Conservation (phyloP, 1,284 basidiomycete species). For the Cystobasidium pallidum region DNA sequence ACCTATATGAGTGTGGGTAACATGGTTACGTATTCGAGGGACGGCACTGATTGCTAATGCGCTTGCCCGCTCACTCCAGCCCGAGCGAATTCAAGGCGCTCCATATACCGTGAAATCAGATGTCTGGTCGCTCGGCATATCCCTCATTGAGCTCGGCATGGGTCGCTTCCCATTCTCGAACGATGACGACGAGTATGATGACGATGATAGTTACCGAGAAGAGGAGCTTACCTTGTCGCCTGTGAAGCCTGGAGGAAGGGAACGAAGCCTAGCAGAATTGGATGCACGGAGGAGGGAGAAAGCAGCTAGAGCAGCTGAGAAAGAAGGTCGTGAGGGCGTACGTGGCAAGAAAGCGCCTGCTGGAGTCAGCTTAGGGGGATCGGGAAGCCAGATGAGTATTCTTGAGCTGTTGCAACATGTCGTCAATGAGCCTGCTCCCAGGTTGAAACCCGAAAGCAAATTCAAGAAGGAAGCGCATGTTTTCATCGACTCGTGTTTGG, state of each 20-base stretch:
- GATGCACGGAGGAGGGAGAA: slow-evolving; percentile 47
- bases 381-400: slow-evolving; percentile 93
- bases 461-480: slow-evolving; percentile 60
- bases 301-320: slow-evolving; percentile 29
- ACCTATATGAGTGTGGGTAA: slow-evolving; percentile 95
- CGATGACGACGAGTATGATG: slow-evolving; percentile 59
- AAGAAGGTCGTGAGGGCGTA: slow-evolving; percentile 41
- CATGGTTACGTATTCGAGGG: neutral
- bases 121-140: slow-evolving; percentile 95
- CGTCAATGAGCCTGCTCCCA: slow-evolving; percentile 91
- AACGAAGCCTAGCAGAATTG: slow-evolving; percentile 45
- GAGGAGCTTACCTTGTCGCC: slow-evolving; percentile 52
- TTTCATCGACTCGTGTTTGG: slow-evolving; percentile 63
- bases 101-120: slow-evolving; percentile 97
- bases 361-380: slow-evolving; percentile 87
- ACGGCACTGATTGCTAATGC: neutral
- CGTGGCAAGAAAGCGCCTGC: slow-evolving; percentile 71
- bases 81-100: slow-evolving; percentile 97
- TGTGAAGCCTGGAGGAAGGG: slow-evolving; percentile 46
- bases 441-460: slow-evolving; percentile 63
- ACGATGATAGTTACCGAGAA: slow-evolving; percentile 56
- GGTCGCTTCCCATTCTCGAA: slow-evolving; percentile 86
- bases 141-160: slow-evolving; percentile 88
- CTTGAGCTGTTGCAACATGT: slow-evolving; percentile 96
- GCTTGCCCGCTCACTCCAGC: slow-evolving; percentile 62